These are phyloP conservation scores for Nakaseomyces kungkrabaensis DNA, from an alignment of 1,139 yeast genomes.

Conservation along the genomic window DNA sequence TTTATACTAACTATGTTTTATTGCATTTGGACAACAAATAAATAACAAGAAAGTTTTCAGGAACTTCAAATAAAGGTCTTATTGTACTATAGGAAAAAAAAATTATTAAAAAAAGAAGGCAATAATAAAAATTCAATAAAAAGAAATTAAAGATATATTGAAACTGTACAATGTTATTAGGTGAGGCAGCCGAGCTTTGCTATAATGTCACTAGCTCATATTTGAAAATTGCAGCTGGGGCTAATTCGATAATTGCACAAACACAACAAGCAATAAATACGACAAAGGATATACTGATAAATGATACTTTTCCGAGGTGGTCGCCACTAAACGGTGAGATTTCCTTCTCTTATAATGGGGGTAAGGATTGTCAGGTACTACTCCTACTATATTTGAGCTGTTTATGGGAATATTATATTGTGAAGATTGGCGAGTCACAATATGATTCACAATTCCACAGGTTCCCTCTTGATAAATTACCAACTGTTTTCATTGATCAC, in stretches of 20 bases:
- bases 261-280: slow-evolving; percentile 24
- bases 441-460: slow-evolving; percentile 16
- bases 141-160: no score
- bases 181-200: slow-evolving; percentile 21
- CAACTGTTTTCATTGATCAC: slow-evolving; percentile 26
- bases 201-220: slow-evolving; percentile 23
- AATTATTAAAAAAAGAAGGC: no score
- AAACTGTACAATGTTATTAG: slow-evolving; percentile 9
- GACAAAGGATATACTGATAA: slow-evolving; percentile 17
- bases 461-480: slow-evolving; percentile 21
- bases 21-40: no score
- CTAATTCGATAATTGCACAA: slow-evolving; percentile 14
- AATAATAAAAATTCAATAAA: no score
- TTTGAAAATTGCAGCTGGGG: slow-evolving; percentile 10
- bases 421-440: slow-evolving; percentile 13
- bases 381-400: slow-evolving; percentile 26
- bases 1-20: no score
- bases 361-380: slow-evolving; percentile 31
- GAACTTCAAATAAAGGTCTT: no score
- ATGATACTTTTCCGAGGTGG: slow-evolving; percentile 25
- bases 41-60: no score
- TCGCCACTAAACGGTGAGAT: slow-evolving; percentile 25
- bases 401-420: slow-evolving; percentile 24
- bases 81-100: no score
- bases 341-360: slow-evolving; percentile 30